Base-by-base conservation (phyloP, 148 eudicot genomes). In the Amaranthus palmeri region DNA sequence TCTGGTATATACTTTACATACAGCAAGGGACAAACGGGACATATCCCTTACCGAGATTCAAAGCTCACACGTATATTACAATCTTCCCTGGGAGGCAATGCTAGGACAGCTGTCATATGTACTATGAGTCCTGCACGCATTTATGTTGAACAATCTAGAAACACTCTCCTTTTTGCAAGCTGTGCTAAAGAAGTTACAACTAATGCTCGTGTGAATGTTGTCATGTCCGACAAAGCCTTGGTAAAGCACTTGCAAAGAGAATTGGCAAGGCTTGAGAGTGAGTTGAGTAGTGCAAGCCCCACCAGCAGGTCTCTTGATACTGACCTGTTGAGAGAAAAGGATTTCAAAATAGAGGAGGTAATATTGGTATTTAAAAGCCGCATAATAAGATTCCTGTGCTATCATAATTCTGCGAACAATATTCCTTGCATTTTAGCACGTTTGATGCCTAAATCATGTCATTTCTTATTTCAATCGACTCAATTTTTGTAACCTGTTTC, bases 141-240 rank as follows among this genome's bases (percentile, higher is more conserved):
- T 75, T 96, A 88, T 71, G 92, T 86, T 56, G 97, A 96, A 88
- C 99, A 96, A 80, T 92, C 99, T 79, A 90, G 97, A 76, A 96
- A 96, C 76, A 96, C 99, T 17, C 96, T 96, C 68, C 84, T 88
- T 66, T 96, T 96, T 78, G 99, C 99, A 64, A 86, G 93, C 78
- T 96, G 99, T 81, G 99, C 99, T 43, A 96, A 92, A 82, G 99
- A 96, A 84, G 96, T 96, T 49, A 78, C 87, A 4, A 96, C 99
- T 25, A 86, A 83, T 75, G 99, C 97, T 36, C 93, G 77, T 65
- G 97, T 96, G 49, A 96, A 96, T 77, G 80, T 90, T 3, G 80
- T 96, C 67, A 82, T 96, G 85, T 88, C 97, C 13, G 99, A 96
- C 68, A 96, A 96, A 84, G 97, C 88, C 69, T 76, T 96, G 74